A percentile compares a stretch with the other conserved stretches of the same genome.
phyloP scores from a whole-genome alignment of 768 basidiomycete genomes.

The Mycena galopus region DNA sequence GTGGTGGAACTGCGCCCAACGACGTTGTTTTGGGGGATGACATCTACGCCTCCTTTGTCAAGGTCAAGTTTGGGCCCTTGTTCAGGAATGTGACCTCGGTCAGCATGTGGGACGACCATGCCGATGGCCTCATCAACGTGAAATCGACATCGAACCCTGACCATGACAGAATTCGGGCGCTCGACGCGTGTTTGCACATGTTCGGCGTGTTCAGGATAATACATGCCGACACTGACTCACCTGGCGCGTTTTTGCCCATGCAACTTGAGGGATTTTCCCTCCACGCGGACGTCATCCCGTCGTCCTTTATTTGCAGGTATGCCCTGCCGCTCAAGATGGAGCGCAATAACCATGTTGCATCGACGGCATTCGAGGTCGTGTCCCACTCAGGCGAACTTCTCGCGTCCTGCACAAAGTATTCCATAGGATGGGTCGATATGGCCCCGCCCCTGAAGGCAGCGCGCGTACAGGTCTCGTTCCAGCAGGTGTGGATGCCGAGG shows the following conservation, averaged over 20 bases:
- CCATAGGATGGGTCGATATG: slow-evolving; percentile 49
- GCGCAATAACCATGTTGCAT: slow-evolving; percentile 43
- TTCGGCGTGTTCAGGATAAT: slow-evolving; percentile 44
- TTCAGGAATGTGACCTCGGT: no score
- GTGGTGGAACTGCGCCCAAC: no score
- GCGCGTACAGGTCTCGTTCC: neutral
- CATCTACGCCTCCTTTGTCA: slow-evolving; percentile 48
- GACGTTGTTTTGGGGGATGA: neutral
- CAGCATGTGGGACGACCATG: no score
- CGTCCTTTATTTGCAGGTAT: slow-evolving; percentile 50
- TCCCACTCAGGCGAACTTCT: slow-evolving; percentile 47
- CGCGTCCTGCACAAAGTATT: slow-evolving; percentile 49
- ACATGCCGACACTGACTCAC: slow-evolving; percentile 32
- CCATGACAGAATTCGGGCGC: slow-evolving; percentile 49
- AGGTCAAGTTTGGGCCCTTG: no score
- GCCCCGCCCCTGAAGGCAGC: neutral
- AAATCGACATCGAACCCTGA: slow-evolving; percentile 37
- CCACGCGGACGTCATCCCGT: slow-evolving; percentile 45
- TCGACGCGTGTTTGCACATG: slow-evolving; percentile 53
- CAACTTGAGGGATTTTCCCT: slow-evolving; percentile 45
- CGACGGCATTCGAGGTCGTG: slow-evolving; percentile 47
- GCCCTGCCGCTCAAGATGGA: slow-evolving; percentile 47
- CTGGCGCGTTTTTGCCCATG: slow-evolving; percentile 50
- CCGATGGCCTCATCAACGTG: slow-evolving; percentile 45
- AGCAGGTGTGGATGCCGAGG: no score